Evolutionary conservation across 2,329 filamentous ascomycete species (phyloP).

Genomic region (Epichloe glyceriae): DNA sequence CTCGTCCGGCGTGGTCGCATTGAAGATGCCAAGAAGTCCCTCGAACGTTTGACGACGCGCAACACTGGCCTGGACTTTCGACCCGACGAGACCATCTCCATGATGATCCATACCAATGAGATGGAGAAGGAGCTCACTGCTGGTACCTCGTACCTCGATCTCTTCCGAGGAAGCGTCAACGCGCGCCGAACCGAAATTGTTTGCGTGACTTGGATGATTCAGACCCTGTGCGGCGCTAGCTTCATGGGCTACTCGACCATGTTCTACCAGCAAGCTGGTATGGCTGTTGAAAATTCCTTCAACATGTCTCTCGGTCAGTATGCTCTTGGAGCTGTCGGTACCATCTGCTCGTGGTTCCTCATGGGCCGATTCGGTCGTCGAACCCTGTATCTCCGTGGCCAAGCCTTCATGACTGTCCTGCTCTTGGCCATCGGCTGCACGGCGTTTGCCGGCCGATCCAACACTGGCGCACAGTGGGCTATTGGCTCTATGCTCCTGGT

Average conservation of each 20-base stretch:
- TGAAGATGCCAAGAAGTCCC: slow-evolving; percentile 25
- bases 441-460: slow-evolving; percentile 35
- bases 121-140: slow-evolving; percentile 27
- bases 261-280: slow-evolving; percentile 31
- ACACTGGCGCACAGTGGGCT: slow-evolving; percentile 32
- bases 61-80: slow-evolving; percentile 22
- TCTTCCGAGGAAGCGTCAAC: slow-evolving; percentile 31
- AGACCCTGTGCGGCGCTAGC: slow-evolving; percentile 26
- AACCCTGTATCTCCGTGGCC: slow-evolving; percentile 31
- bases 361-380: slow-evolving; percentile 31
- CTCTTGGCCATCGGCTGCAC: slow-evolving; percentile 37
- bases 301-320: slow-evolving; percentile 29
- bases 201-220: slow-evolving; percentile 29
- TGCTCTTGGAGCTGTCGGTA: slow-evolving; percentile 31
- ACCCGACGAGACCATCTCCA: slow-evolving; percentile 31
- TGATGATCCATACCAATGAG: slow-evolving; percentile 39
- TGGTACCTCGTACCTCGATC: slow-evolving; percentile 32
- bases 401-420: slow-evolving; percentile 32
- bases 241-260: slow-evolving; percentile 48
- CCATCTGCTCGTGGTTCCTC: slow-evolving; percentile 31
- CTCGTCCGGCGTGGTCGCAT: slow-evolving; percentile 28
- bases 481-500: slow-evolving; percentile 32
- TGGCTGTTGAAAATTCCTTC: slow-evolving; percentile 25
- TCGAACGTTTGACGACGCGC: slow-evolving; percentile 27
- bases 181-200: slow-evolving; percentile 33